These are phyloP conservation scores for Penicillium flavigenum DNA, from an alignment of 495 filamentous ascomycete genomes.

Conservation along the genomic window DNA sequence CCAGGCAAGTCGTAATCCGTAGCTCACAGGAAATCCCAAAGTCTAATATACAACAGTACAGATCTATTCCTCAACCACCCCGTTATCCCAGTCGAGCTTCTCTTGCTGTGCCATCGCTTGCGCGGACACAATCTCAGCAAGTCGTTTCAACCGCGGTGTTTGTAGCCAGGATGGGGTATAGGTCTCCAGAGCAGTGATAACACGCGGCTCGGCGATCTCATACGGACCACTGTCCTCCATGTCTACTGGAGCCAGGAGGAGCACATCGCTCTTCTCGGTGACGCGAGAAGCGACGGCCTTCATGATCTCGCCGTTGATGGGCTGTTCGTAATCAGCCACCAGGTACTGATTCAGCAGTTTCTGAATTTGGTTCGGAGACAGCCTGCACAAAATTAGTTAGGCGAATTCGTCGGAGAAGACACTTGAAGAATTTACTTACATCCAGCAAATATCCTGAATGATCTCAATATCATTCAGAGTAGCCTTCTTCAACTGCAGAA, in stretches of 20 bases:
- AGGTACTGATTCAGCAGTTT: constrained; percentile 99
- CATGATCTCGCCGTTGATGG: constrained; percentile 99
- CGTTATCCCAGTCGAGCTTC: constrained; percentile 63
- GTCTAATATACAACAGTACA: constrained; percentile 34
- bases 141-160: constrained; percentile 87
- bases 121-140: constrained; percentile 95
- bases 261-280: constrained; percentile 96
- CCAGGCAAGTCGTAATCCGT: constrained; percentile 35
- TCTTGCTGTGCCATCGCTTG: constrained; percentile 94
- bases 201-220: constrained; percentile 94
- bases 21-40: constrained; percentile 27
- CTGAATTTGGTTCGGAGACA: constrained; percentile 98
- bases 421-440: constrained; percentile 56
- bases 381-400: constrained; percentile 48
- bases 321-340: constrained; percentile 98
- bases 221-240: constrained; percentile 99
- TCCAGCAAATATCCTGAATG: constrained; percentile 99
- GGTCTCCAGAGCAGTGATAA: constrained; percentile 94
- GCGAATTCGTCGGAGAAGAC: constrained; percentile 8
- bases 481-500: constrained; percentile 97
- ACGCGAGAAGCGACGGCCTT: constrained; percentile 97
- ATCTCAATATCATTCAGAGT: constrained; percentile 99
- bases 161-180: constrained; percentile 98
- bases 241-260: constrained; percentile 89
- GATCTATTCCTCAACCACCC: constrained; percentile 31